Evolutionary conservation across 169 alveolate genomes (phyloP).

Genomic region (Perkinsus olseni): DNA sequence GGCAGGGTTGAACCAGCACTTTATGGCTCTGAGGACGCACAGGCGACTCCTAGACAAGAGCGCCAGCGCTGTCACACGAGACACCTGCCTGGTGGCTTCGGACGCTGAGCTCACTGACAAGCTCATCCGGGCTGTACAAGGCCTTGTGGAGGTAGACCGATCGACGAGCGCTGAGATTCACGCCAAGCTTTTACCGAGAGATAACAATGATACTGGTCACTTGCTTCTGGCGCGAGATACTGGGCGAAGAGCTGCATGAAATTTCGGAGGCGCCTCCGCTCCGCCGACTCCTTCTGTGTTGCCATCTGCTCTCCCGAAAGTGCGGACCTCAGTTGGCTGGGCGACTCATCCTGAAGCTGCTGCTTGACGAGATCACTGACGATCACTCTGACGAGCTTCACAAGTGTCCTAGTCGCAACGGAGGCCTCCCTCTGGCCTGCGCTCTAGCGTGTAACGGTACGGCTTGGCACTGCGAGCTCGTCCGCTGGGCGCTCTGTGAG

Average conservation of each 20-base stretch:
- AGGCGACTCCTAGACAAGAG: neutral
- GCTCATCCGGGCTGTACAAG: neutral
- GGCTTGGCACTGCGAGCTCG: neutral
- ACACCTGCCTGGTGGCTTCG: neutral
- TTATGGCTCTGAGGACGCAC: neutral
- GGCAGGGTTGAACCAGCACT: neutral
- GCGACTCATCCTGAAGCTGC: neutral
- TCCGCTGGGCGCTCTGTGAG: neutral
- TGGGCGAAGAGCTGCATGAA: neutral
- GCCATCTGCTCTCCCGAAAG: neutral
- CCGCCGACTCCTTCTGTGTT: neutral
- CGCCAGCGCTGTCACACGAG: neutral
- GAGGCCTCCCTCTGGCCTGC: neutral
- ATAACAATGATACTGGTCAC: neutral
- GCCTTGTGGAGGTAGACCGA: neutral
- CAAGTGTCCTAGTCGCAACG: neutral
- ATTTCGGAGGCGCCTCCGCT: neutral
- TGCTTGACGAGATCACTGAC: neutral
- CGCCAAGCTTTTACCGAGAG: neutral
- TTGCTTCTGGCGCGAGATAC: neutral
- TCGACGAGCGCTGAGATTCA: neutral
- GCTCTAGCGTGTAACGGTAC: neutral
- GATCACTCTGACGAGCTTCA: neutral
- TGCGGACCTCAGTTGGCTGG: neutral
- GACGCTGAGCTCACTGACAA: neutral